Evolutionary conservation across 106 monocot species (phyloP), one percentile per base, ranked within the genome.

Genomic region (Dendrobium nobile): DNA sequence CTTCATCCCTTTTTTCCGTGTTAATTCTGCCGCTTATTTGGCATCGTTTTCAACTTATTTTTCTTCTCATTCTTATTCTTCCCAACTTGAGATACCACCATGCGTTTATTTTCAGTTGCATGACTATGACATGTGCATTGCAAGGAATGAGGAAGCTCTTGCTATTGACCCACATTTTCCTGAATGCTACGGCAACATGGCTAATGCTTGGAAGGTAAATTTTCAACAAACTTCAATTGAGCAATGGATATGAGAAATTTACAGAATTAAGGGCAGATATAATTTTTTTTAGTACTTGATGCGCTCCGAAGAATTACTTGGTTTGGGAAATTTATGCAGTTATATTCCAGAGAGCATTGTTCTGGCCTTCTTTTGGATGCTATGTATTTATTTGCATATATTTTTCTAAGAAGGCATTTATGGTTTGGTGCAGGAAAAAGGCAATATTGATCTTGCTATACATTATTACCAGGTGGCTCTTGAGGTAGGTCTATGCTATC

Each of bases 101-200:
- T 79, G 37, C 59, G 67, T 67, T 75, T 79, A 37, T 4, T 79
- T 82, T 83, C 85, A 97, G 97, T 55, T 97, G 54, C 97, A 87
- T 80, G 87, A 97, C 82, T 94, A 84, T 88, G 97, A 97, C 41
- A 92, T 89, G 90, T 97, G 94, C 79, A 94, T 97, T 77, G 84
- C 87, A 79, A 94, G 85, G 75, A 97, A 97, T 79, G 89, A 97
- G 81, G 97, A 97, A 85, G 97, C 97, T 55, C 87, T 97, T 84
- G 85, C 88, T 6, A 86, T 97, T 75, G 82, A 94, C 68, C 94
- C 94, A 11, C 86, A 87, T 54, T 92, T 97, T 82, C 94, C 94
- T 13, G 97, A 97, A 82, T 97, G 94, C 81, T 97, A 92, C 82
- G 97, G 97, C 7, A 97, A 97, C 84, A 97, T 97, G 97, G 97